Conservation (phyloP, 2,329 filamentous ascomycete species). For the Colletotrichum destructivum region DNA sequence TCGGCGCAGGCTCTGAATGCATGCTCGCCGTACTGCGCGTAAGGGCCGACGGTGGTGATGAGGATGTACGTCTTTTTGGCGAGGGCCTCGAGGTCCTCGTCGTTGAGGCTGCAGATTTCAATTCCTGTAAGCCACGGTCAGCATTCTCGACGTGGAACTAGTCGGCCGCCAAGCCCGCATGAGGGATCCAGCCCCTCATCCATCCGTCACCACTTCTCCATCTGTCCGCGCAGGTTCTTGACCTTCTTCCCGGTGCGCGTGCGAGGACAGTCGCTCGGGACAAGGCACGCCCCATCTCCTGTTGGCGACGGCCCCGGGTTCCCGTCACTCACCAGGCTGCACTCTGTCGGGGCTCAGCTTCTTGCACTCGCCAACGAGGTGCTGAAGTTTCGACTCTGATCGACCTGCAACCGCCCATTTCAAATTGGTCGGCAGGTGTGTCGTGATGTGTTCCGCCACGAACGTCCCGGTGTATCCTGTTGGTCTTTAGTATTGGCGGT, state of each 20-base stretch:
- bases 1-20: conserved; percentile 75
- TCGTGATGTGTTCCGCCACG: conserved; percentile 81
- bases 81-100: conserved; percentile 62
- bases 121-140: conserved; percentile 57
- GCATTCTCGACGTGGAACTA: conserved; percentile 8
- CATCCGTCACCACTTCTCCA: background rate
- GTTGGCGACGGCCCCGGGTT: conserved; percentile 8
- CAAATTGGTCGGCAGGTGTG: conserved; percentile 79
- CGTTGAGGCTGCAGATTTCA: conserved; percentile 66
- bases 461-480: conserved; percentile 88
- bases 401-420: conserved; percentile 93
- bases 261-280: background rate
- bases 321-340: conserved; percentile 73
- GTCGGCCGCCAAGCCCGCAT: conserved; percentile 12
- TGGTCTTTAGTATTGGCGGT: background rate
- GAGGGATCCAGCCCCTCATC: conserved; percentile 7
- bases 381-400: conserved; percentile 81
- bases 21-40: conserved; percentile 68
- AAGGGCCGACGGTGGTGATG: conserved; percentile 74
- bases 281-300: conserved; percentile 20
- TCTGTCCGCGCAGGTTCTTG: background rate
- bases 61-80: conserved; percentile 71
- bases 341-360: conserved; percentile 77
- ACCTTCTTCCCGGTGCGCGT: background rate
- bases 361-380: conserved; percentile 77